Percentiles rank a stretch among this genome's conserved stretches.
Conservation (phyloP, 78 protist species). For the Dictyostelium capitatum region DNA sequence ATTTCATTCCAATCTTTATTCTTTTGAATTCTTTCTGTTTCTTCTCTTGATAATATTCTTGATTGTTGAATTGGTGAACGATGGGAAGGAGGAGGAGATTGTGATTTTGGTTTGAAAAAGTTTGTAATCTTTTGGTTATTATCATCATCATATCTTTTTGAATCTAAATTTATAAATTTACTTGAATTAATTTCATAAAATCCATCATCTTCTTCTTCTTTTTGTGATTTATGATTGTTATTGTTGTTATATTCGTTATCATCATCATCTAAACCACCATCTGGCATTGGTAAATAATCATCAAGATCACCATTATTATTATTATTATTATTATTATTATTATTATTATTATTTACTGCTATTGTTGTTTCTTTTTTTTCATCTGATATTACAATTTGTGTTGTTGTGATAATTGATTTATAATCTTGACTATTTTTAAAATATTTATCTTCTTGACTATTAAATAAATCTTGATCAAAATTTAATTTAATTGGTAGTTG, state of each 20-base stretch:
- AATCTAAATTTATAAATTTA: constrained; percentile 9
- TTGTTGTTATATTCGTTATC: neutral
- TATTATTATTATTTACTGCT: neutral
- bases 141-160: neutral
- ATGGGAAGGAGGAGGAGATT: neutral
- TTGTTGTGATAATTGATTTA: neutral
- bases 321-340: neutral
- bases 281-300: neutral
- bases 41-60: neutral
- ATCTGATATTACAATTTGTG: neutral
- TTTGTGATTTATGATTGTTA: neutral
- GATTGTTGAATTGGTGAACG: neutral
- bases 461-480: neutral
- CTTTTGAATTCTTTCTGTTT: neutral
- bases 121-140: constrained; percentile 1
- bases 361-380: neutral
- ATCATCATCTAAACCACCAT: neutral
- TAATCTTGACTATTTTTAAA: constrained; percentile 10
- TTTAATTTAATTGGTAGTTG: neutral
- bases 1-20: neutral
- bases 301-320: neutral
- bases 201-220: constrained; percentile 1
- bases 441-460: neutral
- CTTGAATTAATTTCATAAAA: neutral
- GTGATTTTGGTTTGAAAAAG: neutral